Evolutionary conservation across 2,329 filamentous ascomycete species (phyloP).

Genomic region (Alternaria brassicae): DNA sequence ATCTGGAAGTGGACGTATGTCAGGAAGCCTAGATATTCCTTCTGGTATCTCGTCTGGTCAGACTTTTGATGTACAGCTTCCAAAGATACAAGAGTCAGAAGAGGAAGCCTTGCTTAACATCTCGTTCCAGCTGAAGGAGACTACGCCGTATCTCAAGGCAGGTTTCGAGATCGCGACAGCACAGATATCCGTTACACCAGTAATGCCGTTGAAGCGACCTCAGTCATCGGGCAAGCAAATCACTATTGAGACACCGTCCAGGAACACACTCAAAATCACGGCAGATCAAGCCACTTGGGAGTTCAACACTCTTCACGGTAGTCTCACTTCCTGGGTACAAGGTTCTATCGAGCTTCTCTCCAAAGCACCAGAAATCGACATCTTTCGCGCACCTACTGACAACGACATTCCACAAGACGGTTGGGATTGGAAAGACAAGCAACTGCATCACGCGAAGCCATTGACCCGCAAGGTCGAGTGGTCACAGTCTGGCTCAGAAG

Average conservation of each 20-base stretch:
- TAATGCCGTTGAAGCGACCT: slow-evolving; percentile 18
- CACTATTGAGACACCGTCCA: slow-evolving; percentile 34
- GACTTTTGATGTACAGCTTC: slow-evolving; percentile 36
- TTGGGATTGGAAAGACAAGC: slow-evolving; percentile 62
- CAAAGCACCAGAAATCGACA: slow-evolving; percentile 53
- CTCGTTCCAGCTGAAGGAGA: slow-evolving; percentile 45
- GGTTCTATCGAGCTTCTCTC: slow-evolving; percentile 41
- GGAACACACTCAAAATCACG: slow-evolving; percentile 31
- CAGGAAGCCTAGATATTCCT: slow-evolving; percentile 35
- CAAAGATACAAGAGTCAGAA: slow-evolving; percentile 19
- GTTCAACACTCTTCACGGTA: slow-evolving; percentile 61
- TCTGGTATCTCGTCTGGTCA: slow-evolving; percentile 33
- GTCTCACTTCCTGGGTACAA: slow-evolving; percentile 49
- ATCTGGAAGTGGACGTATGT: slow-evolving; percentile 5
- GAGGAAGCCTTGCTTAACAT: slow-evolving; percentile 30
- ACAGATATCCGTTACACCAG: slow-evolving; percentile 35
- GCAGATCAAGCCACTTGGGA: slow-evolving; percentile 54
- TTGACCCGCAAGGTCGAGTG: slow-evolving; percentile 40
- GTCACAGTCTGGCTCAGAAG: slow-evolving; percentile 41
- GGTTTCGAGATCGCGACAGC: slow-evolving; percentile 50
- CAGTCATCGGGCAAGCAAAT: slow-evolving; percentile 53
- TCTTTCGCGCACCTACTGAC: slow-evolving; percentile 71
- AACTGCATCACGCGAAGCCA: slow-evolving; percentile 37
- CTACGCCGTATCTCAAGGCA: slow-evolving; percentile 39
- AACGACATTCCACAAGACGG: slow-evolving; percentile 66